phyloP scores from a whole-genome alignment of 2,329 filamentous ascomycete genomes.

The Alternaria triticina region DNA sequence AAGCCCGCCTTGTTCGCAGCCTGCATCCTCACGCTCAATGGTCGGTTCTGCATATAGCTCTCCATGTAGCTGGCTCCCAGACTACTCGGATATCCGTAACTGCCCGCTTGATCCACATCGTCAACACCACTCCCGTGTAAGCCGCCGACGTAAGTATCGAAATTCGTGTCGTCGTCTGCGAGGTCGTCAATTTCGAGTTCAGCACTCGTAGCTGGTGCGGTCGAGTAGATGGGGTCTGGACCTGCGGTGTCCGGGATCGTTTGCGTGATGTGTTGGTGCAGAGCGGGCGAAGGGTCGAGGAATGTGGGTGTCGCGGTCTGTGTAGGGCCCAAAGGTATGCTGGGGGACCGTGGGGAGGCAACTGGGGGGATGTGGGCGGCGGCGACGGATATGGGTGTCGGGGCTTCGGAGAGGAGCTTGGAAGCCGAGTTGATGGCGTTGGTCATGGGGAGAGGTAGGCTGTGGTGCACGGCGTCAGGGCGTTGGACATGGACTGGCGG shows the following conservation, averaged over 20 bases:
- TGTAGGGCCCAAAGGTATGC: constrained; percentile 26
- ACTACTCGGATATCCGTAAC: constrained; percentile 43
- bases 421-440: constrained; percentile 31
- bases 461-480: constrained; percentile 41
- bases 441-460: constrained; percentile 31
- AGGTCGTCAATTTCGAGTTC: constrained; percentile 17
- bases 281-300: constrained; percentile 33
- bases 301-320: constrained; percentile 28
- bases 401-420: constrained; percentile 23
- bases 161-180: constrained; percentile 27
- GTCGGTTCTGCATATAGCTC: constrained; percentile 46
- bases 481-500: constrained; percentile 22
- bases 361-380: constrained; percentile 21
- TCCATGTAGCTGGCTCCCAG: constrained; percentile 48
- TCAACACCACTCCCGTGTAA: constrained; percentile 42
- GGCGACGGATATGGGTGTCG: constrained; percentile 14
- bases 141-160: constrained; percentile 46
- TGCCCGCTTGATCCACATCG: constrained; percentile 43
- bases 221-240: constrained; percentile 29
- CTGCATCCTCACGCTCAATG: constrained; percentile 44
- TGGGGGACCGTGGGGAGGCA: constrained; percentile 20
- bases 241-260: constrained; percentile 25
- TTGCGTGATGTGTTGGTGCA: constrained; percentile 3
- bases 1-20: constrained; percentile 41
- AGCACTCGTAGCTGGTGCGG: constrained; percentile 5